phyloP scores from a whole-genome alignment of 805 yeast species.

The Zygosaccharomyces kombuchaensis region DNA sequence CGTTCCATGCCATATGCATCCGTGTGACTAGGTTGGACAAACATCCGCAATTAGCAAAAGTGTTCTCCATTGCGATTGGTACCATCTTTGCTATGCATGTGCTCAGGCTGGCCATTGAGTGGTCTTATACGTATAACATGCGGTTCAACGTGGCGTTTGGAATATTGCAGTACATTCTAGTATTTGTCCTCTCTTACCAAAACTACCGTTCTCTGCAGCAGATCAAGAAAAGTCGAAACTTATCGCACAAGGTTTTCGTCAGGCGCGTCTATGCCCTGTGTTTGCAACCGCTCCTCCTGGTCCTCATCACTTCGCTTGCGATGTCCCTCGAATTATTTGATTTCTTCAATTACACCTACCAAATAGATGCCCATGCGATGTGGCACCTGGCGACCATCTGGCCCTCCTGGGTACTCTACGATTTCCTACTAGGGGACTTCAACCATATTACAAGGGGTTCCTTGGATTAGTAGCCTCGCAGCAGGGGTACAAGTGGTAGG shows the following conservation, averaged over 20 bases:
- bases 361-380: conserved; percentile 85
- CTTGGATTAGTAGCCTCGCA: conserved; percentile 1
- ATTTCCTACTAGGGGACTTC: conserved; percentile 48
- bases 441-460: conserved; percentile 10
- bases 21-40: conserved; percentile 59
- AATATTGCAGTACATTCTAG: conserved; percentile 56
- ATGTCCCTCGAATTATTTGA: conserved; percentile 91
- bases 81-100: conserved; percentile 61
- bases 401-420: conserved; percentile 74
- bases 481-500: not conserved
- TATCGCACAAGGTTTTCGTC: conserved; percentile 4
- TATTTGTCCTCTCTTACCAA: conserved; percentile 31
- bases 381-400: conserved; percentile 90
- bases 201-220: conserved; percentile 26
- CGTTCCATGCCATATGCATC: conserved; percentile 63
- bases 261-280: conserved; percentile 25
- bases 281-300: conserved; percentile 48
- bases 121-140: conserved; percentile 96
- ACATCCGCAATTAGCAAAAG: conserved; percentile 31
- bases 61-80: conserved; percentile 42
- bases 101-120: conserved; percentile 57
- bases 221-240: conserved; percentile 8
- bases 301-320: conserved; percentile 55
- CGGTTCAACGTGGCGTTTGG: conserved; percentile 80
- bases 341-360: conserved; percentile 65